Evolutionary conservation across 164 flowering plant genomes (phyloP), one percentile per base, ranked within the genome.

Genomic region (Paratinospora sagittata): DNA sequence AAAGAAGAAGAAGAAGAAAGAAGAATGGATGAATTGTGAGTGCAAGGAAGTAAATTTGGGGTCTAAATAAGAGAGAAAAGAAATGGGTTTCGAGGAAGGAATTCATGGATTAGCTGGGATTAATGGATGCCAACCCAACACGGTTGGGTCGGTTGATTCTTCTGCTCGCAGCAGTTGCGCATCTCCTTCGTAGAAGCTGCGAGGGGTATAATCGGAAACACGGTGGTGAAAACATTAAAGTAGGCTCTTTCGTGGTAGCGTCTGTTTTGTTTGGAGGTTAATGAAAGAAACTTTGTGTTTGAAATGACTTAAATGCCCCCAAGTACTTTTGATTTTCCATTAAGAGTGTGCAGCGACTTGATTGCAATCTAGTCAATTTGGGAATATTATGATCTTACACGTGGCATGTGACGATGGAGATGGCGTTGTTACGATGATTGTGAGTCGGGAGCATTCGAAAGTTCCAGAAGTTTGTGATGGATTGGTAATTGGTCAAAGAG

Each of bases 61-160:
- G 24, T 21, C 30, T 34, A 67, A 23, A 67, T 41, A 39, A 26
- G 33, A 24, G 21, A 13, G n/a, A 45, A 12, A 45, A 23, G 9
- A 17, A 14, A 23, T 17, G 65, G 45, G 39, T 27, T 11, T 63
- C 23, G 58, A 55, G 39, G n/a, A 75, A 47, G 67, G 34, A 30
- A 30, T 2, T 30, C 4, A 4, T 2, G 34, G 34, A 30, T 30
- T 30, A 30, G 34, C 2, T 30, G 41, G 8, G 69, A 41, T 23
- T 10, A 0, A 16, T 33, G 27, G 52, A 60, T 60, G 76, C 43
- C 76, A 68, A n/a, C 67, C 67, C 9, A 49, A 30, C 34, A 30
- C 34, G 34, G 37, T n/a, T 30, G 49, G n/a, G 69, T 24, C 21
- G 58, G n/a, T 24, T 19, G 69, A 67, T 43, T 67, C 13, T 23